A percentile compares a stretch with the other conserved stretches of the same genome.
phyloP scores from a whole-genome alignment of 768 basidiomycete species.

The Zangia roseola region DNA sequence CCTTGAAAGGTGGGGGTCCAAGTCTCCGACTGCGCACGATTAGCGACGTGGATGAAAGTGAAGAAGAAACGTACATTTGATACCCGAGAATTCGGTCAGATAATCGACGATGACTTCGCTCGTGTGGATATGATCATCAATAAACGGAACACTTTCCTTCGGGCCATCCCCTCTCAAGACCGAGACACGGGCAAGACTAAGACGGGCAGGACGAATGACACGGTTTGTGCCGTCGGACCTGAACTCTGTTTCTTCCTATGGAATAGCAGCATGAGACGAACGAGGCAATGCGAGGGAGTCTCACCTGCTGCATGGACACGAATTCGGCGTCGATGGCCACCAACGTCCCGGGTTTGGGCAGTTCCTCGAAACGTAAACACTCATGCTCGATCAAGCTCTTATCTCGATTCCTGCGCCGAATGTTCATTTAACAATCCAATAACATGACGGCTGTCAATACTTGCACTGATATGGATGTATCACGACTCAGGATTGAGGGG shows the following conservation, averaged over 20 bases:
- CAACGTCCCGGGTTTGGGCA: conserved; percentile 82
- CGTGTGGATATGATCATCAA: conserved; percentile 97
- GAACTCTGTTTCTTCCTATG: conserved; percentile 90
- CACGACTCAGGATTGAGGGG: conserved; percentile 71
- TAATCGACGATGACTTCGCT: conserved; percentile 96
- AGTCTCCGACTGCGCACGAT: conserved; percentile 71
- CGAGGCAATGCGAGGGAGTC: background rate
- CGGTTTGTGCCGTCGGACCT: conserved; percentile 94
- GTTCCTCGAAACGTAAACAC: conserved; percentile 64
- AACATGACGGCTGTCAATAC: conserved; percentile 22
- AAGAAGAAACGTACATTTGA: conserved; percentile 63
- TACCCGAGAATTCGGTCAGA: conserved; percentile 95
- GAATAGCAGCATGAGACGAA: background rate
- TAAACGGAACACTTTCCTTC: conserved; percentile 84
- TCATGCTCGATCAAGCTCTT: conserved; percentile 73
- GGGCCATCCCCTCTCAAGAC: conserved; percentile 85
- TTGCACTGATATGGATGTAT: conserved; percentile 86
- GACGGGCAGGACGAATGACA: conserved; percentile 85
- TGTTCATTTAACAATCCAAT: background rate
- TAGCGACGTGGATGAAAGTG: background rate
- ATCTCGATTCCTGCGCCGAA: conserved; percentile 66
- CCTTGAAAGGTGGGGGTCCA: conserved; percentile 79
- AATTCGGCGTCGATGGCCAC: conserved; percentile 98
- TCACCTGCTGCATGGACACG: conserved; percentile 91
- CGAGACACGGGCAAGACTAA: conserved; percentile 92